Evolutionary conservation across 2,329 filamentous ascomycete genomes (phyloP).

Genomic region (Neopestalotiopsis sp.): DNA sequence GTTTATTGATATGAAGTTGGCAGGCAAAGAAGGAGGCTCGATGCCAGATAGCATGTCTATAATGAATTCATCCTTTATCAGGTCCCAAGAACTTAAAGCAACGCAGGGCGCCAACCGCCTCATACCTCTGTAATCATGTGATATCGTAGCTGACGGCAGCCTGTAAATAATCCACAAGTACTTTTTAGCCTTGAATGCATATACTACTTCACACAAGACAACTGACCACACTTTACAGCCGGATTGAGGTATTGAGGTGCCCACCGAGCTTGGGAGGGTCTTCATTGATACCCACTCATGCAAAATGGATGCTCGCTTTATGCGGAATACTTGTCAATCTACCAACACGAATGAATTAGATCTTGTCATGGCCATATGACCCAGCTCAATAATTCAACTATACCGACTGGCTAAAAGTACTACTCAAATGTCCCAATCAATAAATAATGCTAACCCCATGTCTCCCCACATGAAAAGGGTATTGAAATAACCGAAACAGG

Average conservation of each 20-base stretch:
- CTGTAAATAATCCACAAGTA: no score
- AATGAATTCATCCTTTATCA: not conserved
- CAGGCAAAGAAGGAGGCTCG: not conserved
- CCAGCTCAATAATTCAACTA: not conserved
- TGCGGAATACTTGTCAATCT: no score
- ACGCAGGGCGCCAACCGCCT: not conserved
- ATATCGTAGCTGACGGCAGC: no score
- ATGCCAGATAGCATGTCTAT: not conserved
- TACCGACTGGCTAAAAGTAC: not conserved
- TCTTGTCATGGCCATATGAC: not conserved
- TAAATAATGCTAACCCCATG: not conserved
- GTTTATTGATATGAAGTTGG: not conserved
- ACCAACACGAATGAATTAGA: no score
- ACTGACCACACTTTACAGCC: no score
- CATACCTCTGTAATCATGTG: no score
- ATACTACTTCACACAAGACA: no score
- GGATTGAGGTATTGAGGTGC: no score
- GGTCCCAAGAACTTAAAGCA: not conserved
- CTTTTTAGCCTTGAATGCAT: no score
- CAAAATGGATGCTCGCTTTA: no score
- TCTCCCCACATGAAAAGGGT: not conserved
- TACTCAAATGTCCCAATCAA: not conserved
- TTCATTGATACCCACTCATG: no score
- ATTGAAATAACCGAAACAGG: conserved; percentile 16
- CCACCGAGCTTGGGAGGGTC: no score